Evolutionary conservation across 768 basidiomycete genomes (phyloP).

Genomic region (Russula sp.): DNA sequence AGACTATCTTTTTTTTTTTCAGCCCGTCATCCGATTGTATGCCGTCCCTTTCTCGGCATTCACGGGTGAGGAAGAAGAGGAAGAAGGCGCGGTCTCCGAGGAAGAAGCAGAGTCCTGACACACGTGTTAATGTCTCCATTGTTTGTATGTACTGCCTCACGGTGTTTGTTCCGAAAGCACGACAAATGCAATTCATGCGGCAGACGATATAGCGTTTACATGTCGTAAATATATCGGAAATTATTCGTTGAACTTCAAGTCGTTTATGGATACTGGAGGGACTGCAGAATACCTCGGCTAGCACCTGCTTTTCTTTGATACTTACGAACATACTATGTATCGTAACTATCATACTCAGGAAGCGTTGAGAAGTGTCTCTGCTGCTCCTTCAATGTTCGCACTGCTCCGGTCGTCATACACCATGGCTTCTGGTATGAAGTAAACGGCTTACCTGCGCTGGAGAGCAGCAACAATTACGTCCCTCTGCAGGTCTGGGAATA

Average conservation of each 20-base stretch:
- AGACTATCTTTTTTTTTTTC: constrained; percentile 23
- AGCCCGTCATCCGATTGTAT: constrained; percentile 94
- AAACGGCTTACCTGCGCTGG: constrained; percentile 63
- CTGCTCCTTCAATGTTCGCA: constrained; percentile 73
- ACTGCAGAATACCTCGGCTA: no score
- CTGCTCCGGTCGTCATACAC: constrained; percentile 35
- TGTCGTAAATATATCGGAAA: background rate
- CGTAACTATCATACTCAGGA: constrained; percentile 3
- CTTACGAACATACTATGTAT: background rate
- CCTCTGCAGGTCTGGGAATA: constrained; percentile 79
- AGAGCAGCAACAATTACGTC: constrained; percentile 70
- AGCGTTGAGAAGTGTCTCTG: constrained; percentile 66
- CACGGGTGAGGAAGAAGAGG: constrained; percentile 70
- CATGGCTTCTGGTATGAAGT: constrained; percentile 14
- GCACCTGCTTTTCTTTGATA: no score
- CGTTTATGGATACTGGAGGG: no score
- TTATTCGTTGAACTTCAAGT: background rate
- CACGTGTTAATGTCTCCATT: background rate
- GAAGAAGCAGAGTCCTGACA: constrained; percentile 33
- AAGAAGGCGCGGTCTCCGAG: constrained; percentile 42
- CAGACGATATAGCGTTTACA: background rate
- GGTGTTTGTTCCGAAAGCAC: background rate
- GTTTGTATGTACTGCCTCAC: constrained; percentile 4
- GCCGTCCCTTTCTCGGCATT: constrained; percentile 87
- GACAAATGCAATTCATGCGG: constrained; percentile 1